Conservation (phyloP, 2,329 filamentous ascomycete species). For the Diplodia scrobiculata region DNA sequence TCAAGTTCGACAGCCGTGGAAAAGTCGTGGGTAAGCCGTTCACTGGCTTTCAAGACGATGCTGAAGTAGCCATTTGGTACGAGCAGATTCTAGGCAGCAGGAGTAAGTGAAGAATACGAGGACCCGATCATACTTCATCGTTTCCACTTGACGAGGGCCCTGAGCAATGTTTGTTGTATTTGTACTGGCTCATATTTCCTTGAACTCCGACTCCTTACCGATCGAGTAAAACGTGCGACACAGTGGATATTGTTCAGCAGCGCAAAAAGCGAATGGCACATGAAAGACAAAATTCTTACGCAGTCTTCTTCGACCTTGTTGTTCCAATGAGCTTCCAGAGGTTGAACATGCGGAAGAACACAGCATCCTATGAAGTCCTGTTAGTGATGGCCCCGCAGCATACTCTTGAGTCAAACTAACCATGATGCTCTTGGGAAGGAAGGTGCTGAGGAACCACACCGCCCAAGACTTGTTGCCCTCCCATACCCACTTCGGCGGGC, state of each 20-base stretch:
- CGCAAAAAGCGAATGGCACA: not conserved
- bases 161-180: not conserved
- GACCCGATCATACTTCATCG: not conserved
- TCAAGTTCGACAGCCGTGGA: slow-evolving; percentile 49
- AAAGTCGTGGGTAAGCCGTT: slow-evolving; percentile 46
- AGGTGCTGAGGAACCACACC: slow-evolving; percentile 54
- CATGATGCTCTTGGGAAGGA: slow-evolving; percentile 49
- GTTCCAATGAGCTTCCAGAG: slow-evolving; percentile 51
- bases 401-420: slow-evolving; percentile 33
- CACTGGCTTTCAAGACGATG: not conserved
- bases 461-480: slow-evolving; percentile 48
- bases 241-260: too few relatives aligned
- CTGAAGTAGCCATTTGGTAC: not conserved
- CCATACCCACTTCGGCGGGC: slow-evolving; percentile 35
- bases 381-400: not conserved
- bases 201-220: not conserved
- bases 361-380: slow-evolving; percentile 42
- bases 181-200: not conserved
- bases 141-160: not conserved
- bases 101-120: not conserved
- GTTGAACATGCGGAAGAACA: slow-evolving; percentile 57
- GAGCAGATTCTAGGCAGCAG: not conserved
- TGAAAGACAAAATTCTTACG: not conserved
- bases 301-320: slow-evolving; percentile 40
- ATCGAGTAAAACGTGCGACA: not conserved